Conservation (phyloP, 2,329 filamentous ascomycete genomes). For the Aureobasidium sp. region DNA sequence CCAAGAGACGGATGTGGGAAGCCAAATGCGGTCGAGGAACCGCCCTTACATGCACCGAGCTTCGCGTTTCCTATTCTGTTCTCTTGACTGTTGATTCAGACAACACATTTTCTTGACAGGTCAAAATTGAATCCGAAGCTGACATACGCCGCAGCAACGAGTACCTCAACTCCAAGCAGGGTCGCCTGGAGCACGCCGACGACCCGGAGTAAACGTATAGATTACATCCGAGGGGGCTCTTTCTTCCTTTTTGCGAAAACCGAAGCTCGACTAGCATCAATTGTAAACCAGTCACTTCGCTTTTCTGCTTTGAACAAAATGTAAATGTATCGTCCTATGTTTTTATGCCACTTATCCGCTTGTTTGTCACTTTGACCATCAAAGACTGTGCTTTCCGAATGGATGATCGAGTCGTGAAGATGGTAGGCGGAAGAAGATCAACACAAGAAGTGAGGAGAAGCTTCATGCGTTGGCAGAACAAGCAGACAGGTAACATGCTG, state of each 20-base stretch:
- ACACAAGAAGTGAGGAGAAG: not conserved
- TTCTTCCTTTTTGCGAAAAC: not conserved
- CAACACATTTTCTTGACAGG: not conserved
- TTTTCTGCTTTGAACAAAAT: not conserved
- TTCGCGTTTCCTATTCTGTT: not conserved
- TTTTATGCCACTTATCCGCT: not conserved
- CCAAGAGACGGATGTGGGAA: not conserved
- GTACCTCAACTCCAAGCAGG: conserved; percentile 72
- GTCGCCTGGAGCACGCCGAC: conserved; percentile 47
- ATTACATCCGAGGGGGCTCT: not conserved
- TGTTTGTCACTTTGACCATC: not conserved
- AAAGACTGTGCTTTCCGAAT: not conserved
- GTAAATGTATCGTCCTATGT: not conserved
- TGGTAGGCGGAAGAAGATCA: not conserved
- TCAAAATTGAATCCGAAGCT: conserved; percentile 7
- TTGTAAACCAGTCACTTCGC: conserved; percentile 9
- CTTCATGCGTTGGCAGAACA: not conserved
- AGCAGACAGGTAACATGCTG: not conserved
- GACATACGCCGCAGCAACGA: conserved; percentile 51
- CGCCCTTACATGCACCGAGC: no score
- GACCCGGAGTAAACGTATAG: conserved; percentile 31
- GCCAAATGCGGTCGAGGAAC: not conserved
- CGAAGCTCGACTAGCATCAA: conserved; percentile 11
- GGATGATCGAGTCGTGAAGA: not conserved
- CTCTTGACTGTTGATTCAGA: not conserved